Evolutionary conservation across 2,329 filamentous ascomycete species (phyloP), one percentile per base, ranked within the genome.

Genomic region (Cordyceps cateniannulata): DNA sequence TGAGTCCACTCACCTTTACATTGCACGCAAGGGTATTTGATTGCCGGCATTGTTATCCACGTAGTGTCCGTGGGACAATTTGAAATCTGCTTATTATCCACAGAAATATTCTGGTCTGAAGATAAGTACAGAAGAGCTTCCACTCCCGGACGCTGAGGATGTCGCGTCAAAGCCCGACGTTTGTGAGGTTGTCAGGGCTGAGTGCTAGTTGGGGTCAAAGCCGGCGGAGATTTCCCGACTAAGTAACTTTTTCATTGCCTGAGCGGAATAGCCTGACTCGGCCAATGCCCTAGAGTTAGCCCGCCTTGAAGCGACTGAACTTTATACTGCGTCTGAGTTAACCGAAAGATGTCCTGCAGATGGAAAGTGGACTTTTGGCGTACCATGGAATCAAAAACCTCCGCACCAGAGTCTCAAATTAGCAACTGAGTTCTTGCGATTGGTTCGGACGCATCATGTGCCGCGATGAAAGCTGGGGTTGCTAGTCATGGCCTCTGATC

Each of bases 21-120:
- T 62, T 66, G 63, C 45, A 62, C 47, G 58, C 66, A 68, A 14
- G 66, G 66, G 29, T 62, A 63, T 52, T 65, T 67, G 48, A 61
- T 60, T n/a, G 65, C 63, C 55, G 65, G 65, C 66, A 68, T 68
- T 54, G 24, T 54, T 29, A 51, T 27, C 42, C 27, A 20, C 35
- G n/a, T 35, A 4, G 29, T 35, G 22, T n/a, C 35, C 22, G 35
- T 12, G 49, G 48, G n/a, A 38, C 40, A 20, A 35, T 25, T 0
- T 47, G 12, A 4, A 20, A 18, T 44, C 48, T 20, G 27, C 57
- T 59, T 49, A 35, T 59, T 49, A 35, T 59, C 18, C 16, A 29
- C 16, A 18, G 22, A 27, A 29, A 16, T 3, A 5, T 29, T 18
- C 16, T 16, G 14, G 27, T n/a, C 48, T 25, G 5, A 20, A 18